Evolutionary conservation across 2,329 filamentous ascomycete species (phyloP), one percentile per base, ranked within the genome.

Genomic region (Ascochyta lentis): DNA sequence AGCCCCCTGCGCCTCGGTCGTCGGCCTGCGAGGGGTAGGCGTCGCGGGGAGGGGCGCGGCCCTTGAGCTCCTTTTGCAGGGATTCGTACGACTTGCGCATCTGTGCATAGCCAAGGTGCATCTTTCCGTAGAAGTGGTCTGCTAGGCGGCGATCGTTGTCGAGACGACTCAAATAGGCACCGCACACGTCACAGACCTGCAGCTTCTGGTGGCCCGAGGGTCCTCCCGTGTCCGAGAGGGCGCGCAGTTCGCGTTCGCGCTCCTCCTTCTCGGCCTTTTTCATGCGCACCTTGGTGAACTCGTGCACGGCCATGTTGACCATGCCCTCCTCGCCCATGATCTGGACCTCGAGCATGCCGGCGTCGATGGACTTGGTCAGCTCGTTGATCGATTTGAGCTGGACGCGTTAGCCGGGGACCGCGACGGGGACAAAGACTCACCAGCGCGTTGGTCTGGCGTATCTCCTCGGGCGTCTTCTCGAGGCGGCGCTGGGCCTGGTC

Each of bases 81-180:
- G 85, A 81, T 52, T 96, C 92, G 69, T 86, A 92, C 3, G 92
- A 95, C 82, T 95, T 96, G 67, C 95, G 87, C 95, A 99, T 99
- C 78, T 96, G 91, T 15, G 95, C 95, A 74, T 98, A 99, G 0
- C 95, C 95, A 54, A 99, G 80, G 73, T 99, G 95, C 95, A 99
- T 99, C 82, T 99, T 99, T 22, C 95, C 95, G 77, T 97, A 98
- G 74, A 99, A 99, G 76, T 99, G 95, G 74, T 99, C 95, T 19
- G 95, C 95, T 71, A 99, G 77, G 27, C 95, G 85, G 33, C 95
- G 86, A 75, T 99, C 95, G 72, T 99, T 99, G 74, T 99, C 95
- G 29, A 99, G 84, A 22, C 95, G 82, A 60, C 88, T 92, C 34
- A 99, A 84, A 75, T 98, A 99, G 6, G 95, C 95, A 60, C 95